A percentile compares a stretch with the other conserved stretches of the same genome.
Evolutionary conservation across 2,329 filamentous ascomycete genomes (phyloP).

Genomic region (Pseudopyricularia cyperi): DNA sequence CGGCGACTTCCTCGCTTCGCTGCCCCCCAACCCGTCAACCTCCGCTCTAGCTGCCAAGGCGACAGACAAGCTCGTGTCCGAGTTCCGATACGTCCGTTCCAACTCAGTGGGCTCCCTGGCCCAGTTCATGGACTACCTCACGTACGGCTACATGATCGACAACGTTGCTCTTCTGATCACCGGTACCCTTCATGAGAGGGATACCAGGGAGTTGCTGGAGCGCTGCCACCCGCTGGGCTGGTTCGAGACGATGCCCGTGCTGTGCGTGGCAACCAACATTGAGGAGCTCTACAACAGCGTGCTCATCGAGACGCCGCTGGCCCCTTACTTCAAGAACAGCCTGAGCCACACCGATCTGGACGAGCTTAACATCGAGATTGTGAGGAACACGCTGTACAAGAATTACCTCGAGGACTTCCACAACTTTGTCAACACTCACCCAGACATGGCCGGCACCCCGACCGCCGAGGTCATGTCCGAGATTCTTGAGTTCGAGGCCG

Average conservation of each 20-base stretch:
- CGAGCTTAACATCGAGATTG: slow-evolving; percentile 98
- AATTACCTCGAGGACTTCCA: slow-evolving; percentile 98
- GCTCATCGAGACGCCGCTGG: slow-evolving; percentile 88
- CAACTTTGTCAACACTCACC: slow-evolving; percentile 79
- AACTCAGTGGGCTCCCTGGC: slow-evolving; percentile 85
- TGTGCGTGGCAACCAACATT: slow-evolving; percentile 95
- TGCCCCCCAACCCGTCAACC: slow-evolving; percentile 93
- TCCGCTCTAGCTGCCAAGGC: slow-evolving; percentile 89
- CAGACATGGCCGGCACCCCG: slow-evolving; percentile 76
- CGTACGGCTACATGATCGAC: slow-evolving; percentile 99
- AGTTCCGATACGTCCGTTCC: slow-evolving; percentile 91
- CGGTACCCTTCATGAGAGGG: slow-evolving; percentile 90
- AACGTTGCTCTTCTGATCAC: slow-evolving; percentile 97
- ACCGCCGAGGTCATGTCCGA: slow-evolving; percentile 93
- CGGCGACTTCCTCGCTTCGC: slow-evolving; percentile 86
- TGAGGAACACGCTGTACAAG: slow-evolving; percentile 97
- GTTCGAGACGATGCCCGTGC: slow-evolving; percentile 98
- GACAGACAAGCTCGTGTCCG: slow-evolving; percentile 93
- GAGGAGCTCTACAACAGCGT: slow-evolving; percentile 98
- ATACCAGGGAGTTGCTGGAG: slow-evolving; percentile 89
- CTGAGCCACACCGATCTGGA: slow-evolving; percentile 93
- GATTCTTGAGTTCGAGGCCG: slow-evolving; percentile 91
- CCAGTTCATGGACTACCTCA: slow-evolving; percentile 95
- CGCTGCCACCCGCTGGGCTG: slow-evolving; percentile 93
- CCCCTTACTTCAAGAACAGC: slow-evolving; percentile 94